Evolutionary conservation across 2,329 filamentous ascomycete species (phyloP).

Genomic region (Lecanicillium sp.): DNA sequence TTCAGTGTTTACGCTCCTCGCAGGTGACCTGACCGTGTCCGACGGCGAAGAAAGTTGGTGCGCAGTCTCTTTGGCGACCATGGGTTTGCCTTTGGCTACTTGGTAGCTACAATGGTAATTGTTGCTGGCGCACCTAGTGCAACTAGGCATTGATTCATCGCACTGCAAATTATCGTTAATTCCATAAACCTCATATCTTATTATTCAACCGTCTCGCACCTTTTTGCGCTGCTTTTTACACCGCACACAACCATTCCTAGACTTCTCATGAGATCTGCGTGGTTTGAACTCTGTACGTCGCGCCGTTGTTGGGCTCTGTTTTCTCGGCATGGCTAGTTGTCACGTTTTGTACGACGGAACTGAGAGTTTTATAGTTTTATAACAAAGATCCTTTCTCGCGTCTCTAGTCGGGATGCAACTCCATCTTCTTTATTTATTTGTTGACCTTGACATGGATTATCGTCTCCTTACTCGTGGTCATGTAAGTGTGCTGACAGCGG

Average conservation of each 20-base stretch:
- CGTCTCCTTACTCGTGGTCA: no score
- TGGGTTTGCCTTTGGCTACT: constrained; percentile 3
- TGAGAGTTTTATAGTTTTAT: no score
- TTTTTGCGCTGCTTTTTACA: constrained; percentile 6
- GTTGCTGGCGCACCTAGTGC: constrained; percentile 24
- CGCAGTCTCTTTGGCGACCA: constrained; percentile 5
- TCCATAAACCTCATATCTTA: not conserved
- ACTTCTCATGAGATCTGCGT: constrained; percentile 6
- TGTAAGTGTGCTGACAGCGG: no score
- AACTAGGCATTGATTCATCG: constrained; percentile 24
- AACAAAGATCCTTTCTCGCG: no score
- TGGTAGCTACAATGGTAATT: constrained; percentile 21
- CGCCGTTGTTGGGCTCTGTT: no score
- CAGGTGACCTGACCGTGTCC: not conserved
- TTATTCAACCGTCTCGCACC: not conserved
- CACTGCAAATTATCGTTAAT: constrained; percentile 17
- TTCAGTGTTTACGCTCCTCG: not conserved
- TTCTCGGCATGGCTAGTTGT: no score
- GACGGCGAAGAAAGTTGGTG: not conserved
- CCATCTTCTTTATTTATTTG: no score
- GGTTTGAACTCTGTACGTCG: no score
- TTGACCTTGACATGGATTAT: no score
- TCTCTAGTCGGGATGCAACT: no score
- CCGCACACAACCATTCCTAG: constrained; percentile 3
- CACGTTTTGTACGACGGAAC: no score